Evolutionary conservation across 371 early-diverging fungal species (phyloP).

Genomic region (Phascolomyces articulosus): DNA sequence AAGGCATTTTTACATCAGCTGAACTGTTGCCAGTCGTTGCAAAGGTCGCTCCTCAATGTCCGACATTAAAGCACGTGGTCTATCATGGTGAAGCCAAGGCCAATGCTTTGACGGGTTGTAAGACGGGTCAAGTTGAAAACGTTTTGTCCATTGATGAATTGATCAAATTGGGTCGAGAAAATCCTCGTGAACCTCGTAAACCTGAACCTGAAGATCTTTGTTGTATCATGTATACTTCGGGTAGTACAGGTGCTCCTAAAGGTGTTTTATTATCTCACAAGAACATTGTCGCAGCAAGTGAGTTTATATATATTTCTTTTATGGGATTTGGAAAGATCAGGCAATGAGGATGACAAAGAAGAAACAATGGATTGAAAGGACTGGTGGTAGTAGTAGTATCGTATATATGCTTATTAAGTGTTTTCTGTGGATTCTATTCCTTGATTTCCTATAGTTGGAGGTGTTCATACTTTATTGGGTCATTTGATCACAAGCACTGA

Average conservation of each 20-base stretch:
- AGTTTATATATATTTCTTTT: too few species aligned
- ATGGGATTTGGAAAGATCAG: too few species aligned
- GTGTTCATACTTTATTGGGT: slow-evolving; percentile 54
- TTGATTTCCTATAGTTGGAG: slow-evolving; percentile 54
- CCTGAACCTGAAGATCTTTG: slow-evolving; percentile 82
- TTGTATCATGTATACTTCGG: slow-evolving; percentile 97
- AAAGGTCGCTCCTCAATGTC: slow-evolving; percentile 61
- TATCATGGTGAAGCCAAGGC: slow-evolving; percentile 75
- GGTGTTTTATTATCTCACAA: slow-evolving; percentile 88
- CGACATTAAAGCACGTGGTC: slow-evolving; percentile 73
- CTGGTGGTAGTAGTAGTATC: too few species aligned
- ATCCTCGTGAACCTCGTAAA: slow-evolving; percentile 62
- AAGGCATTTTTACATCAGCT: slow-evolving; percentile 80
- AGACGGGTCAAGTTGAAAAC: slow-evolving; percentile 20
- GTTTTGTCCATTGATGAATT: slow-evolving; percentile 58
- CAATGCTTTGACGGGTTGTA: slow-evolving; percentile 44
- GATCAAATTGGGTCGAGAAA: slow-evolving; percentile 60
- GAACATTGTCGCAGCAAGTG: slow-evolving; percentile 80
- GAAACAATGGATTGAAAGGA: too few species aligned
- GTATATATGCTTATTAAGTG: neutral
- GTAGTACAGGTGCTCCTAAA: slow-evolving; percentile 92
- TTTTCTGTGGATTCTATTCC: slow-evolving; percentile 4
- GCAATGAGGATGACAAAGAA: too few species aligned
- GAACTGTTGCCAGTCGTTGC: slow-evolving; percentile 77
- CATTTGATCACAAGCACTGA: slow-evolving; percentile 54